Evolutionary conservation across 1,284 basidiomycete genomes (phyloP), one percentile per base, ranked within the genome.

Genomic region (Trichosporon inkin): DNA sequence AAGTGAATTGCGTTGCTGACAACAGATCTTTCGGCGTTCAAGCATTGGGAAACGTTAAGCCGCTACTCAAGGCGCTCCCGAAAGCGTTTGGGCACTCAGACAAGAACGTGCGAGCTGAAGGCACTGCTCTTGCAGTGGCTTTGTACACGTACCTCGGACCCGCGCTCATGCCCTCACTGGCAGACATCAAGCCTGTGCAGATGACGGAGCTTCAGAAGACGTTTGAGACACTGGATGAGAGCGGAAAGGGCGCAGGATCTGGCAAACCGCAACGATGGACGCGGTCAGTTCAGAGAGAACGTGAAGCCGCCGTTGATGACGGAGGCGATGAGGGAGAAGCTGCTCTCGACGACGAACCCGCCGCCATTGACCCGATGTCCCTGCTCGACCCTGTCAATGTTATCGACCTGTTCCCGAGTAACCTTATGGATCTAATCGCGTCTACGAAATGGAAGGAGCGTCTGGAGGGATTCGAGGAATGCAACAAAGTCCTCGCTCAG

Each of bases 391-490:
- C 90, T 13, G 85, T 91, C 52, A 84, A 95, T 70, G 86, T 92
- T 61, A 81, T 86, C 53, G 80, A 84, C 6, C 88, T 87, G 68
- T 82, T 96, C 53, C 88, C 94, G 0, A 78, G 84, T 2, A 87
- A 88, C 58, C 81, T 95, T 60, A 85, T 88, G 62, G 82, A 86
- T 6, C 81, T 84, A 59, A 82, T 99, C 56, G 84, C 85, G 13
- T 97, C 94, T 4, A 86, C 90, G 0, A 99, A 99, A 78, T 99
- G 96, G 96, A 97, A 99, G 75, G 96, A 99, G 67, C 86, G 96
- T 32, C 91, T 95, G 71, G 94, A 97, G 70, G 89, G 85, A 2
- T 80, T 98, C 55, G 93, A 97, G 67, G 90, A 91, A 49, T 82
- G 96, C 39, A 81, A 87, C 60, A 84, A 85, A 14, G 80, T 92